Percentiles rank a stretch among this genome's conserved stretches.
These are phyloP conservation scores for Pezicula radicicola DNA, from an alignment of 2,329 filamentous ascomycete genomes.

Conservation along the genomic window DNA sequence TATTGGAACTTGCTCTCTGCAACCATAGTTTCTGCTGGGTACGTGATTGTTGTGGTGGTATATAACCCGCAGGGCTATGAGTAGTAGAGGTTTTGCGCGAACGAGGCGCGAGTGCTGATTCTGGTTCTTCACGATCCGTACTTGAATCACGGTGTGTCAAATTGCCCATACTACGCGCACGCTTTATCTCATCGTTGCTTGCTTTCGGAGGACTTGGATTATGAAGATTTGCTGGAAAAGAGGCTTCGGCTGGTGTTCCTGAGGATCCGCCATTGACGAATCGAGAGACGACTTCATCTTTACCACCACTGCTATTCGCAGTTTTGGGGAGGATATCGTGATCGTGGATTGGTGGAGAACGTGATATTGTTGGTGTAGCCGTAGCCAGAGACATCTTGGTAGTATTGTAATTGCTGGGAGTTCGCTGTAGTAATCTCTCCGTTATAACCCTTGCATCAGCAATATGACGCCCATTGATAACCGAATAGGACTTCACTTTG, in stretches of 20 bases:
- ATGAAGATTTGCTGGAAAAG: conserved; percentile 18
- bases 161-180: conserved; percentile 28
- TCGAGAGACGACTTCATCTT: conserved; percentile 52
- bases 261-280: conserved; percentile 51
- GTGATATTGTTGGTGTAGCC: conserved; percentile 33
- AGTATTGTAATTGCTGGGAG: conserved; percentile 59
- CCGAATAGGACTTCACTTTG: neutral
- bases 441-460: conserved; percentile 65
- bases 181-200: conserved; percentile 20
- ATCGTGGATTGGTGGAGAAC: conserved; percentile 23
- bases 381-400: conserved; percentile 57
- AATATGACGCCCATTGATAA: conserved; percentile 35
- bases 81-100: conserved; percentile 22
- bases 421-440: conserved; percentile 63
- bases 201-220: conserved; percentile 5
- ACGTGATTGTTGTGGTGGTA: conserved; percentile 50
- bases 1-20: conserved; percentile 68
- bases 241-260: conserved; percentile 46
- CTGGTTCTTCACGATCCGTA: conserved; percentile 35
- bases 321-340: conserved; percentile 29
- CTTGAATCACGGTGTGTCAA: conserved; percentile 15
- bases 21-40: conserved; percentile 76
- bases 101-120: conserved; percentile 43
- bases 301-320: conserved; percentile 18
- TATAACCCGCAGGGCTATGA: conserved; percentile 12